Evolutionary conservation across 768 basidiomycete species (phyloP).

Genomic region (Tylopilus felleus): DNA sequence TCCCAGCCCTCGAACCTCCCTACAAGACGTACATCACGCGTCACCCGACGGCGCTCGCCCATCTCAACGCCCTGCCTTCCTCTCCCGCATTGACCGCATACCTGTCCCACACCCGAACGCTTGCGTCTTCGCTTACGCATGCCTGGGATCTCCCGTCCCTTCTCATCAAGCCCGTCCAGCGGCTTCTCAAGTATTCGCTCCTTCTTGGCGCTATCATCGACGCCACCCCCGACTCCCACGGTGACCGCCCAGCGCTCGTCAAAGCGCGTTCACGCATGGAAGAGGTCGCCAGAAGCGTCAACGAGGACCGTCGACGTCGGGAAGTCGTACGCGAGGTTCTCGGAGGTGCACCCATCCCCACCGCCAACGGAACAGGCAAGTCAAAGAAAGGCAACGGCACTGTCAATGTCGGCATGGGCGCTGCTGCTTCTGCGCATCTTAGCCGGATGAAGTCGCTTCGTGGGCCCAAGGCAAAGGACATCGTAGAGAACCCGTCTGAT

Average conservation of each 20-base stretch:
- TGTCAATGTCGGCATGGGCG: conserved; percentile 41
- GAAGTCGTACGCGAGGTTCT: conserved; percentile 81
- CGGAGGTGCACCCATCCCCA: conserved; percentile 35
- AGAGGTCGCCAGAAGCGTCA: conserved; percentile 70
- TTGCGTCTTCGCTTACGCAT: conserved; percentile 71
- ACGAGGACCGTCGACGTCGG: conserved; percentile 70
- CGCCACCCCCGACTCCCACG: conserved; percentile 66
- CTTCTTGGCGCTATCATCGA: conserved; percentile 75
- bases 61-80: conserved; percentile 48
- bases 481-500: conserved; percentile 27
- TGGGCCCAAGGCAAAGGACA: conserved; percentile 32
- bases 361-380: conserved; percentile 39
- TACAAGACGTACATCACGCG: conserved; percentile 82
- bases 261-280: conserved; percentile 49
- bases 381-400: conserved; percentile 37
- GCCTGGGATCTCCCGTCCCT: conserved; percentile 93
- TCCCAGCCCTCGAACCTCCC: conserved; percentile 63
- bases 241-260: conserved; percentile 47
- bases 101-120: conserved; percentile 58
- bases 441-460: conserved; percentile 57
- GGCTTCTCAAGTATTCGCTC: conserved; percentile 90
- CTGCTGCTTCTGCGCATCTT: conserved; percentile 55
- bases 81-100: conserved; percentile 55
- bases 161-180: conserved; percentile 96
- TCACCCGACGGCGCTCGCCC: conserved; percentile 70